Percentiles rank a stretch among this genome's conserved stretches.
Evolutionary conservation across 495 filamentous ascomycete genomes (phyloP).

Genomic region (Aspergillus biplanus): DNA sequence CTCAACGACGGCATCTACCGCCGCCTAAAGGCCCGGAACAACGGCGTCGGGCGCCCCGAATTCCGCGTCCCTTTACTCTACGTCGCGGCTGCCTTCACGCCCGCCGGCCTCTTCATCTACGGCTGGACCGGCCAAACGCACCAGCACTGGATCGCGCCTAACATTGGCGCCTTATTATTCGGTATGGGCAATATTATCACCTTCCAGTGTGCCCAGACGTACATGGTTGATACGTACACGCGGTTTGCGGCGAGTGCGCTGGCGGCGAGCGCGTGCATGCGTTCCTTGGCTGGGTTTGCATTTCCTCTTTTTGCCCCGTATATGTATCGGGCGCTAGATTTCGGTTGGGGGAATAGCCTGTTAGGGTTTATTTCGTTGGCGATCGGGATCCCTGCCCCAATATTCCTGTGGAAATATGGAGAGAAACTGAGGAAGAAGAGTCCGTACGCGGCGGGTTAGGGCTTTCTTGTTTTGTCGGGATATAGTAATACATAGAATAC

Average conservation of each 20-base stretch:
- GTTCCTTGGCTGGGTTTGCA: conserved; percentile 70
- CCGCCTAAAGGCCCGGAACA: conserved; percentile 60
- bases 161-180: conserved; percentile 68
- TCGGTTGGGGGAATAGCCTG: conserved; percentile 68
- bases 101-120: conserved; percentile 70
- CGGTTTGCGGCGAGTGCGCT: conserved; percentile 75
- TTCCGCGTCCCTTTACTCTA: conserved; percentile 69
- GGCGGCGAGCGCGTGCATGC: conserved; percentile 66
- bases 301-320: conserved; percentile 78
- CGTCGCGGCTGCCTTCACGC: conserved; percentile 60
- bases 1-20: conserved; percentile 70
- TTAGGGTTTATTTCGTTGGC: conserved; percentile 57
- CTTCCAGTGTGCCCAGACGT: conserved; percentile 75
- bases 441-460: conserved; percentile 64
- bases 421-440: conserved; percentile 61
- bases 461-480: too few relatives aligned
- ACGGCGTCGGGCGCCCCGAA: conserved; percentile 62
- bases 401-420: conserved; percentile 65
- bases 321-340: conserved; percentile 61
- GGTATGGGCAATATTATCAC: conserved; percentile 61
- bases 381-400: conserved; percentile 61
- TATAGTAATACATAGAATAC: too few relatives aligned
- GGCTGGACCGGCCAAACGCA: conserved; percentile 68
- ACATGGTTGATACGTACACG: conserved; percentile 77
- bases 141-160: conserved; percentile 72